Evolutionary conservation across 495 filamentous ascomycete genomes (phyloP).

Genomic region (Rostrohypoxylon terebratum): DNA sequence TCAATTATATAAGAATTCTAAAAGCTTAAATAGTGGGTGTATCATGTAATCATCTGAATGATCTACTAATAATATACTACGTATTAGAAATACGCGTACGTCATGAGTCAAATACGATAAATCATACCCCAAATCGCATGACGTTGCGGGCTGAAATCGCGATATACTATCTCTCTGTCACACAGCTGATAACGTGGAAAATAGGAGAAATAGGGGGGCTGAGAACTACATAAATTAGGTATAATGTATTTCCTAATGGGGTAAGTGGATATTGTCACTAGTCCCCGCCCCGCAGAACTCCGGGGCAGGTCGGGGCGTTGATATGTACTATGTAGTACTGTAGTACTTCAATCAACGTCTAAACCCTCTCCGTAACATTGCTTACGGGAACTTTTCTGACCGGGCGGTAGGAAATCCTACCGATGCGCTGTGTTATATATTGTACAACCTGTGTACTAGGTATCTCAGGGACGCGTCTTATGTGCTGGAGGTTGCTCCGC

Average conservation of each 20-base stretch:
- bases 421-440: neutral
- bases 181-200: constrained; percentile 13
- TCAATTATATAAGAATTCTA: neutral
- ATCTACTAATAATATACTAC: too few species aligned
- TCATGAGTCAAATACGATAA: constrained; percentile 8
- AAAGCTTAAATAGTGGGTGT: neutral
- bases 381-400: constrained; percentile 9
- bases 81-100: constrained; percentile 7
- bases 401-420: constrained; percentile 19
- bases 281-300: constrained; percentile 4
- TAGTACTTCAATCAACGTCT: too few species aligned
- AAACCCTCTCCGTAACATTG: neutral
- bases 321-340: too few species aligned
- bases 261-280: constrained; percentile 35
- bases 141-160: constrained; percentile 9
- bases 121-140: neutral
- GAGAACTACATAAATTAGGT: constrained; percentile 6
- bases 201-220: neutral
- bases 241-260: constrained; percentile 27
- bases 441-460: neutral
- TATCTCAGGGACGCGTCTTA: too few species aligned
- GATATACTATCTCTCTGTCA: constrained; percentile 5
- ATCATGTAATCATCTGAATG: neutral
- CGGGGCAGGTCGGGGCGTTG: constrained; percentile 32
- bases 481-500: neutral